Evolutionary conservation across 2,329 filamentous ascomycete genomes (phyloP), one percentile per base, ranked within the genome.

Genomic region (Hymenoscyphus fructigenus): DNA sequence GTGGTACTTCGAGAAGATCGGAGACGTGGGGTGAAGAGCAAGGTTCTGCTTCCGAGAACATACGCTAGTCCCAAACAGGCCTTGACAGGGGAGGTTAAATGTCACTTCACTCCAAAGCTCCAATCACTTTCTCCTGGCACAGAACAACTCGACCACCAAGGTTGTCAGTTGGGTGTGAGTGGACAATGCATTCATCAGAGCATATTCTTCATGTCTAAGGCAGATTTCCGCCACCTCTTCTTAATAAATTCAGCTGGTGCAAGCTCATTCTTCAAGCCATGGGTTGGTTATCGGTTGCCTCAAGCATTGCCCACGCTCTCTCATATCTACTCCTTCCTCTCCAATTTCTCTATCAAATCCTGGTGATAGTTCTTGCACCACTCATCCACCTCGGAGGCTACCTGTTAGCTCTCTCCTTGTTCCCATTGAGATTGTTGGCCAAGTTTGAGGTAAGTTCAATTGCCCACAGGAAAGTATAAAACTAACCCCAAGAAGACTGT

Each of bases 401-500:
- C 61, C 28, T 70, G 7, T 14, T 68, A 23, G 68, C 69, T 44
- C 62, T 29, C n/a, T 60, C 68, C 29, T 34, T 73, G 29, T 60
- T 75, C 4, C 74, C 73, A 23, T 34, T 75, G 47, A 71, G 41
- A 38, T 57, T 74, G 2, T 47, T 75, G 50, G 71, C 69, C 53
- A 74, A 71, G 61, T 71, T 76, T 62, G 74, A 76, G 70, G 74
- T 73, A 65, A 60, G 66, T 28, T 38, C 29, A 50, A 26, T 23
- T 4, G 44, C n/a, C 41, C 44, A 10, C 29, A 32, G 20, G 9
- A 9, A 17, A 26, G 28, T 62, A 53, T 17, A 55, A 20, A 36
- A 47, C 60, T 66, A 70, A 66, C 69, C 63, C 61, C 53, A 62
- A 41, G 17, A 63, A 83, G 81, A 78, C 77, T 58, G 65, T 80